Percentiles rank a stretch among this genome's conserved stretches.
phyloP scores from a whole-genome alignment of 164 flowering plant genomes.

The Piper longum region DNA sequence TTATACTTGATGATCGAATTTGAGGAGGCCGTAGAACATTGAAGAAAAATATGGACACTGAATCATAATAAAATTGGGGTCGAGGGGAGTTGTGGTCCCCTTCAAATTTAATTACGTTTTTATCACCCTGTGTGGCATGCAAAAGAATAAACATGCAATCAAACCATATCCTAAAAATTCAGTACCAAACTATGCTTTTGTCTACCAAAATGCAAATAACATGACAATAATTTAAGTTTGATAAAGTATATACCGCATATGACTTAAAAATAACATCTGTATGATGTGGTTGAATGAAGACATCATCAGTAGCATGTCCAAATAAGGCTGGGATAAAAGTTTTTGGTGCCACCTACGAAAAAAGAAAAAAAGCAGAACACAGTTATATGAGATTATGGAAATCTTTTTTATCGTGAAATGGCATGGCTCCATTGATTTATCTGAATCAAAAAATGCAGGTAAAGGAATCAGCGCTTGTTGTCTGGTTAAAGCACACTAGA shows the following conservation, averaged over 20 bases:
- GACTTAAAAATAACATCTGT: slow-evolving; percentile 64
- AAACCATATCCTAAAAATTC: background rate
- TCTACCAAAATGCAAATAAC: no score
- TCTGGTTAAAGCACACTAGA: background rate
- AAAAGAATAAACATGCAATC: background rate
- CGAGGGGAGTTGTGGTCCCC: slow-evolving; percentile 96
- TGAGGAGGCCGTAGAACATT: slow-evolving; percentile 84
- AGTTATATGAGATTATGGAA: background rate
- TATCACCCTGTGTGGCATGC: slow-evolving; percentile 61
- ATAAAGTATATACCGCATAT: slow-evolving; percentile 45
- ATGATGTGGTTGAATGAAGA: slow-evolving; percentile 75
- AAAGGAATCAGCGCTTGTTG: background rate
- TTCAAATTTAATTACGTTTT: slow-evolving; percentile 77
- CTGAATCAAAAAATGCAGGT: background rate
- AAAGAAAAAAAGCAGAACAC: background rate
- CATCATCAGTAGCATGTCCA: slow-evolving; percentile 85
- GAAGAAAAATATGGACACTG: slow-evolving; percentile 87
- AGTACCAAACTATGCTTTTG: no score
- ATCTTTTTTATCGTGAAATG: no score
- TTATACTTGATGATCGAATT: slow-evolving; percentile 31
- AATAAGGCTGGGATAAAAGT: slow-evolving; percentile 78
- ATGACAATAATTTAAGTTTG: no score
- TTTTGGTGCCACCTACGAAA: slow-evolving; percentile 58
- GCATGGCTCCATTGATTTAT: background rate
- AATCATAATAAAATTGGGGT: slow-evolving; percentile 83